These are phyloP conservation scores for Leccinum glutinopallens DNA, from an alignment of 1,284 basidiomycete species.

Conservation along the genomic window DNA sequence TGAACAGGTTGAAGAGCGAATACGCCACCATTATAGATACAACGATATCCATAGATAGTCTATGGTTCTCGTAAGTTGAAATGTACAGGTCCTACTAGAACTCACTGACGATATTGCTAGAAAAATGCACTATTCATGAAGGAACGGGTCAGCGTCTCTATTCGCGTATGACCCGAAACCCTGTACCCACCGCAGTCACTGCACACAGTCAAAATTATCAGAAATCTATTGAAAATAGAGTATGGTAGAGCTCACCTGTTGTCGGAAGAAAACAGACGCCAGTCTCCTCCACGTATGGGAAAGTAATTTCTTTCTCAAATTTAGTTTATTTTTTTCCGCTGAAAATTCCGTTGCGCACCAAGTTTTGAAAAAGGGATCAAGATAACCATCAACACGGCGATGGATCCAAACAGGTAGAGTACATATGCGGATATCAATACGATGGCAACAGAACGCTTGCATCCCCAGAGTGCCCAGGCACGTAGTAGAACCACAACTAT, in stretches of 20 bases:
- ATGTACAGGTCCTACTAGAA: not conserved
- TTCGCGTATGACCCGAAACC: no score
- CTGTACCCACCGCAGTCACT: not conserved
- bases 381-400: not conserved
- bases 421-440: constrained; percentile 6
- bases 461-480: constrained; percentile 25
- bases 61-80: not conserved
- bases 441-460: not conserved
- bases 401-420: constrained; percentile 6
- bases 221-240: not conserved
- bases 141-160: no score
- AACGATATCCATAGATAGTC: not conserved
- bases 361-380: not conserved
- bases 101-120: not conserved
- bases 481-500: constrained; percentile 20
- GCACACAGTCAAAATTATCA: not conserved
- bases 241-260: not conserved
- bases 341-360: constrained; percentile 1
- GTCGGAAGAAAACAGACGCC: not conserved
- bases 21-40: constrained; percentile 1
- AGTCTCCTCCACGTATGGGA: not conserved
- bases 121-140: not conserved
- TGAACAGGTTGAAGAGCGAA: constrained; percentile 2
- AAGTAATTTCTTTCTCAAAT: not conserved
- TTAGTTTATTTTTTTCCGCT: not conserved